These are phyloP conservation scores for Gracilariopsis chorda DNA, from an alignment of 23 red algal genomes.

Conservation along the genomic window DNA sequence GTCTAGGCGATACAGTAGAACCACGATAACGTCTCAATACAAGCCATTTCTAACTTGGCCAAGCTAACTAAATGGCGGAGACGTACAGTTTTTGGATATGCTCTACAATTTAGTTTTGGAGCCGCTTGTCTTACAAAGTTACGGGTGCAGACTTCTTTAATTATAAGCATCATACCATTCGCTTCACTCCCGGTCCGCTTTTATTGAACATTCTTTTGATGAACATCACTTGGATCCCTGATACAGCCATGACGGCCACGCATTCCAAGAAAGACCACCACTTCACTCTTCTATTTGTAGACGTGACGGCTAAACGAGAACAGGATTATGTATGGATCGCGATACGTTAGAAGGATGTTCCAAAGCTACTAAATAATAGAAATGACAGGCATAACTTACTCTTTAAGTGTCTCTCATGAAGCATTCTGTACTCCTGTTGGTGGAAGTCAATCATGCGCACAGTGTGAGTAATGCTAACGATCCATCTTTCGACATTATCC, in stretches of 20 bases:
- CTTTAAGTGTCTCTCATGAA: conserved; percentile 76
- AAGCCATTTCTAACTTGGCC: too few relatives aligned
- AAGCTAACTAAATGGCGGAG: too few relatives aligned
- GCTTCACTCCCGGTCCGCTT: conserved; percentile 53
- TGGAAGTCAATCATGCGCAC: conserved; percentile 89
- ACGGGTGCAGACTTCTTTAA: conserved; percentile 1
- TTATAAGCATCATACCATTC: conserved; percentile 67
- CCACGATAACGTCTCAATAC: too few relatives aligned
- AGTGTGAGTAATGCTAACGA: conserved; percentile 76
- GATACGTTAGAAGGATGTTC: neutral
- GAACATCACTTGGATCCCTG: conserved; percentile 73
- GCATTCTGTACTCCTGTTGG: conserved; percentile 74
- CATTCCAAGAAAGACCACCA: conserved; percentile 84
- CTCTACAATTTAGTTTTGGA: too few relatives aligned
- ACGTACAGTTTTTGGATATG: too few relatives aligned
- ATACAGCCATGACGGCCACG: conserved; percentile 66
- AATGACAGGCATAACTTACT: conserved; percentile 49
- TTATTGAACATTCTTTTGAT: conserved; percentile 84
- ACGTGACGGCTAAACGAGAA: conserved; percentile 42
- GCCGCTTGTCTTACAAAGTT: too few relatives aligned
- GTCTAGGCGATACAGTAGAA: too few relatives aligned
- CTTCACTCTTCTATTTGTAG: conserved; percentile 71
- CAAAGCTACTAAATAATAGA: neutral
- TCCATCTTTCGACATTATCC: conserved; percentile 74
- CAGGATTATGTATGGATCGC: neutral